phyloP scores from a whole-genome alignment of 1,139 yeast genomes.

The Lodderomyces jiufengensis region DNA sequence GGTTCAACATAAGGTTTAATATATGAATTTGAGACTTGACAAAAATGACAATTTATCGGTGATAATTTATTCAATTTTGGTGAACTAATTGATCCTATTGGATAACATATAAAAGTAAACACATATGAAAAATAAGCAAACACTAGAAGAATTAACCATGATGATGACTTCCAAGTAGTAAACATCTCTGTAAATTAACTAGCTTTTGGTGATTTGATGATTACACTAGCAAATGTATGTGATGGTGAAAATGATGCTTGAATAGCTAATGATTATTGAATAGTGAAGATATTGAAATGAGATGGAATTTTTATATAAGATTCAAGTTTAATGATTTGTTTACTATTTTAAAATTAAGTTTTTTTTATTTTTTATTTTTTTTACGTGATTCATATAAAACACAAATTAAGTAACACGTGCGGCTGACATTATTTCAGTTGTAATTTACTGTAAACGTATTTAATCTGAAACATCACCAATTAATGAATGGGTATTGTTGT shows the following conservation, averaged over 20 bases:
- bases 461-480: too few relatives aligned
- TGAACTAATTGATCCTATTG: conserved; percentile 4
- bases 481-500: too few relatives aligned
- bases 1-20: conserved; percentile 14
- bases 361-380: conserved; percentile 2
- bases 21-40: conserved; percentile 10
- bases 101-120: conserved; percentile 15
- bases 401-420: too few relatives aligned
- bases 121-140: conserved; percentile 11
- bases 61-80: conserved; percentile 5
- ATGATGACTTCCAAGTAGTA: too few relatives aligned
- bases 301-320: too few relatives aligned
- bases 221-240: too few relatives aligned
- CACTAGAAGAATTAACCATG: conserved; percentile 5
- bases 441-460: too few relatives aligned
- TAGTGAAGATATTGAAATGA: too few relatives aligned
- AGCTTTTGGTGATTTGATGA: not conserved
- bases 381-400: conserved; percentile 2
- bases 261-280: not conserved
- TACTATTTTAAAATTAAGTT: too few relatives aligned
- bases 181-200: too few relatives aligned
- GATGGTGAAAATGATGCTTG: conserved; percentile 2
- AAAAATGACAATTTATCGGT: conserved; percentile 15
- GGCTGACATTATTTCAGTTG: too few relatives aligned
- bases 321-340: too few relatives aligned